A percentile compares a stretch with the other conserved stretches of the same genome.
phyloP scores from a whole-genome alignment of 495 filamentous ascomycete species.

The Poronia punctata region DNA sequence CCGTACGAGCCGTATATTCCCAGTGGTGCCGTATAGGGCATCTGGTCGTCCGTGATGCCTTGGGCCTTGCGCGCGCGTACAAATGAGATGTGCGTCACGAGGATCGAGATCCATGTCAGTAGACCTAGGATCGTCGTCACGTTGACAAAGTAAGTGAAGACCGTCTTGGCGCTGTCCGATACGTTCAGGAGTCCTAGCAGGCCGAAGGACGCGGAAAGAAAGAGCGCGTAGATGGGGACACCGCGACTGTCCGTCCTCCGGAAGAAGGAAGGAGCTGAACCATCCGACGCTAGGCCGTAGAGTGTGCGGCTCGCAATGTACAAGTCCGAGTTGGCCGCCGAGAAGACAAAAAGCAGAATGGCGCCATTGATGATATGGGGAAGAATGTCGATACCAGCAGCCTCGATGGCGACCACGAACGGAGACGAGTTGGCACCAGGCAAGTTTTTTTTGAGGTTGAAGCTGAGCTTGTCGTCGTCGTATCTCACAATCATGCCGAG shows the following conservation, averaged over 20 bases:
- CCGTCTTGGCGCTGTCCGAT: slow-evolving; percentile 53
- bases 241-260: slow-evolving; percentile 63
- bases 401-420: slow-evolving; percentile 56
- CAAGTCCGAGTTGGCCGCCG: slow-evolving; percentile 67
- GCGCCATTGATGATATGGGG: slow-evolving; percentile 71
- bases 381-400: slow-evolving; percentile 58
- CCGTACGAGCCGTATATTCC: slow-evolving; percentile 58
- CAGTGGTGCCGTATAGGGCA: slow-evolving; percentile 70
- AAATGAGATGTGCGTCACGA: slow-evolving; percentile 78
- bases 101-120: slow-evolving; percentile 77
- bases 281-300: slow-evolving; percentile 69
- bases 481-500: slow-evolving; percentile 64
- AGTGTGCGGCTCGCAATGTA: slow-evolving; percentile 82
- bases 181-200: slow-evolving; percentile 77
- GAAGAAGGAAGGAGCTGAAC: slow-evolving; percentile 68
- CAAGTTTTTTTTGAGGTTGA: slow-evolving; percentile 42
- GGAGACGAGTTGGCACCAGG: slow-evolving; percentile 56
- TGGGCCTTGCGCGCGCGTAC: slow-evolving; percentile 67
- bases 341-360: slow-evolving; percentile 74
- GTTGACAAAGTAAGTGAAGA: slow-evolving; percentile 84
- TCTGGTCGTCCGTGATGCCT: slow-evolving; percentile 51
- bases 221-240: slow-evolving; percentile 66
- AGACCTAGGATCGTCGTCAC: slow-evolving; percentile 74
- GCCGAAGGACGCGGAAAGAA: slow-evolving; percentile 51
- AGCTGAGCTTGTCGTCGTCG: slow-evolving; percentile 46